Conservation (phyloP, 2,329 filamentous ascomycete species). For the Elsinoe fawcettii region DNA sequence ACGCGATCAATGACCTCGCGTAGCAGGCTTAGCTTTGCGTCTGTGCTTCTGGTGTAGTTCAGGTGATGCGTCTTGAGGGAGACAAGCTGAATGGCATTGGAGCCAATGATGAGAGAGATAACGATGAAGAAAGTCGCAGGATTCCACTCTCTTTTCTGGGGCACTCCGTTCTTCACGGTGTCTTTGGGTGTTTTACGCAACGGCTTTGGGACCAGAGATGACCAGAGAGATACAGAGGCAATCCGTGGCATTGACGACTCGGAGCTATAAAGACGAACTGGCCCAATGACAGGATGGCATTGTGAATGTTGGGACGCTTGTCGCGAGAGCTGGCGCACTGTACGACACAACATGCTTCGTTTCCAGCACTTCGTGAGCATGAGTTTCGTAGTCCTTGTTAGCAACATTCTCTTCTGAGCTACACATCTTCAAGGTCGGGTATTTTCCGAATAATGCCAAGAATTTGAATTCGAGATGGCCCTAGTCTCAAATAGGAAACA, state of each 20-base stretch:
- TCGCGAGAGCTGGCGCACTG: too few species aligned
- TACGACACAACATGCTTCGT: background rate
- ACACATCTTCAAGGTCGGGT: too few species aligned
- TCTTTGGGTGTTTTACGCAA: conserved; percentile 23
- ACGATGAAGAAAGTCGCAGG: conserved; percentile 61
- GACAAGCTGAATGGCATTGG: conserved; percentile 91
- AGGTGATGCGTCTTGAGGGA: conserved; percentile 66
- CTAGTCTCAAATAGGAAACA: conserved; percentile 13
- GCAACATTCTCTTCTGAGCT: too few species aligned
- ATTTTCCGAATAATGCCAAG: conserved; percentile 11
- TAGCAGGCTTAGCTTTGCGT: conserved; percentile 68
- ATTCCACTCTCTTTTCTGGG: conserved; percentile 34
- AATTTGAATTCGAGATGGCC: background rate
- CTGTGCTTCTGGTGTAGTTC: conserved; percentile 65
- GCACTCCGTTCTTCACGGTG: conserved; percentile 17
- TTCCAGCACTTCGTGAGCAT: too few species aligned
- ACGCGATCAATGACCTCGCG: conserved; percentile 67
- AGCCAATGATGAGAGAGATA: conserved; percentile 71
- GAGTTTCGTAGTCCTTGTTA: too few species aligned
- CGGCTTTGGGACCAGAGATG: conserved; percentile 29
- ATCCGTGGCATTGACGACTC: conserved; percentile 25
- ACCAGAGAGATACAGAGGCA: conserved; percentile 30
- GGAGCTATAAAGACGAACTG: conserved; percentile 5
- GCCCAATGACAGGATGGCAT: background rate
- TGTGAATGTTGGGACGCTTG: background rate